Conservation (phyloP, 495 filamentous ascomycete species). For the Rhypophila decipiens region DNA sequence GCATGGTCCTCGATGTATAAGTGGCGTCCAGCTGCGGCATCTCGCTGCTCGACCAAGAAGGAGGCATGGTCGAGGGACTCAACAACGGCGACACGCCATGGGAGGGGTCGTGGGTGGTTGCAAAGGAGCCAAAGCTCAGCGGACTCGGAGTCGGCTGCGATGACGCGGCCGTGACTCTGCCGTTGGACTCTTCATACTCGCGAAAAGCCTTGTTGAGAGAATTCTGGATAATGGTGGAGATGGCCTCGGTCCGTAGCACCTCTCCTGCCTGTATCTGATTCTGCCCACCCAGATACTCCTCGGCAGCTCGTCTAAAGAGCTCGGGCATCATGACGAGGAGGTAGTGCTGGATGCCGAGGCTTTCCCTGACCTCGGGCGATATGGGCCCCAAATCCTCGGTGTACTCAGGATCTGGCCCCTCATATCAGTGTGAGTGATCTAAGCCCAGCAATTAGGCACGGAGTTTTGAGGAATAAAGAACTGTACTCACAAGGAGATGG, state of each 20-base stretch:
- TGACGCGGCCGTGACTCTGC: too few species aligned
- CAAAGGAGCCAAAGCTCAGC: too few species aligned
- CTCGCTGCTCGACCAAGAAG: too few species aligned
- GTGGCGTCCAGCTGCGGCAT: too few species aligned
- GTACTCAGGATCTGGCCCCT: slow-evolving; percentile 21
- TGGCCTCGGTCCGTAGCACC: slow-evolving; percentile 12
- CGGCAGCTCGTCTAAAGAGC: slow-evolving; percentile 17
- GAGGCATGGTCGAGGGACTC: too few species aligned
- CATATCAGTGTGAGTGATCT: slow-evolving; percentile 11
- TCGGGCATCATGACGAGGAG: slow-evolving; percentile 16
- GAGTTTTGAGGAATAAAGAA: neutral
- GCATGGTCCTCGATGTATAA: too few species aligned
- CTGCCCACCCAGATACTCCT: slow-evolving; percentile 12
- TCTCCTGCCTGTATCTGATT: slow-evolving; percentile 13
- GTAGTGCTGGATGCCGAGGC: slow-evolving; percentile 20
- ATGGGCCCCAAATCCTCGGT: slow-evolving; percentile 16
- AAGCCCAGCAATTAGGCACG: neutral
- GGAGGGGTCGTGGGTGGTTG: too few species aligned
- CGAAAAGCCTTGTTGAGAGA: slow-evolving; percentile 20
- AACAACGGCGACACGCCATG: too few species aligned
- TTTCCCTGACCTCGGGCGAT: slow-evolving; percentile 11
- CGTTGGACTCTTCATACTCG: too few species aligned
- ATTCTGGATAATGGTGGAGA: slow-evolving; percentile 18
- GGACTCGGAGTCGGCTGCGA: too few species aligned
- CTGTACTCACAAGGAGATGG: slow-evolving; percentile 26